Conservation (phyloP, 2,329 filamentous ascomycete genomes). For the Cordyceps javanica region DNA sequence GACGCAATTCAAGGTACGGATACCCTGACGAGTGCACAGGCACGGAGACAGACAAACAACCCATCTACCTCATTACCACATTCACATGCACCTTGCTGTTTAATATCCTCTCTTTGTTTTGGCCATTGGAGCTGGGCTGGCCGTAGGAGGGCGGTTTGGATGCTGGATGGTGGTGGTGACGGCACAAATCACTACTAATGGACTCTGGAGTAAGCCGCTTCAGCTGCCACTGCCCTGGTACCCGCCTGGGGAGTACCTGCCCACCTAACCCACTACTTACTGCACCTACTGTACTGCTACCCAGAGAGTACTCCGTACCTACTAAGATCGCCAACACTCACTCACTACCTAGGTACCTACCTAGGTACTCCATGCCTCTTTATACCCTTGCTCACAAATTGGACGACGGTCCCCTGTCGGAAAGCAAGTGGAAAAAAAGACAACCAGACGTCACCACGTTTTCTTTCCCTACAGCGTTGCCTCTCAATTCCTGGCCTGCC, state of each 20-base stretch:
- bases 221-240: too few relatives aligned
- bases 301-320: too few relatives aligned
- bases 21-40: not conserved
- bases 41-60: not conserved
- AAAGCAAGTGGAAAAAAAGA: not conserved
- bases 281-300: not conserved
- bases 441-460: conserved; percentile 2
- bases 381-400: conserved; percentile 1
- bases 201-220: too few relatives aligned
- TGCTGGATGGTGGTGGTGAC: conserved; percentile 5
- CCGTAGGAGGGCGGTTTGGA: too few relatives aligned
- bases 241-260: too few relatives aligned
- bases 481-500: not conserved
- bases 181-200: too few relatives aligned
- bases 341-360: too few relatives aligned
- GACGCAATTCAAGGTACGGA: conserved; percentile 21
- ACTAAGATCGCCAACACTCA: too few relatives aligned
- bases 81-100: not conserved
- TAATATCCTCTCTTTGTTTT: not conserved
- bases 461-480: not conserved
- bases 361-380: too few relatives aligned
- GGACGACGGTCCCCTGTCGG: not conserved
- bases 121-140: not conserved
- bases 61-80: not conserved
- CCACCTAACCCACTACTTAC: not conserved